Conservation (phyloP, 2,329 filamentous ascomycete genomes). For the Alternaria panax region DNA sequence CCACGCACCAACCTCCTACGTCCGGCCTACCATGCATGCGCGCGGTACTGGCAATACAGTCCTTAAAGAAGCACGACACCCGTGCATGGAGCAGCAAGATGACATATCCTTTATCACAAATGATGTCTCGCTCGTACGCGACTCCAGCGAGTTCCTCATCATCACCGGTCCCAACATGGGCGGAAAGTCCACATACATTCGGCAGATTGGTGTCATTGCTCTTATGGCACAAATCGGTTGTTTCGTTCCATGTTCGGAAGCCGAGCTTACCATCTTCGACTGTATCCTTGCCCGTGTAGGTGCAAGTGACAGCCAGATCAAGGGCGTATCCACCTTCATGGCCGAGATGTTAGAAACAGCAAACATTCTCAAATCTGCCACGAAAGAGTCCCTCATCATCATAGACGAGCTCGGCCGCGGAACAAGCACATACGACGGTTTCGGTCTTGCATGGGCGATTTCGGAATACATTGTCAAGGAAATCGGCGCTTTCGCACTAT, state of each 20-base stretch:
- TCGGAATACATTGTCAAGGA: constrained; percentile 96
- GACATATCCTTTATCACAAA: constrained; percentile 99
- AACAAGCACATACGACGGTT: constrained; percentile 97
- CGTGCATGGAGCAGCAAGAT: constrained; percentile 98
- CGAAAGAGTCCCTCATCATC: constrained; percentile 93
- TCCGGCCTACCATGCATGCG: constrained; percentile 86
- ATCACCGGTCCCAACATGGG: constrained; percentile 99
- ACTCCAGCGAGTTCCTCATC: constrained; percentile 87
- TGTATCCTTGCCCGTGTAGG: constrained; percentile 95
- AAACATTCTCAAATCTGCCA: constrained; percentile 97
- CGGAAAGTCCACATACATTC: constrained; percentile 97
- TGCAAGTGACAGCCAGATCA: constrained; percentile 94
- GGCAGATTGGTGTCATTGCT: constrained; percentile 94
- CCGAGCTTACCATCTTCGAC: constrained; percentile 95
- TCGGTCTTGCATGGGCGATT: constrained; percentile 98
- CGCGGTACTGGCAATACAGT: constrained; percentile 88
- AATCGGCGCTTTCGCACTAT: constrained; percentile 92
- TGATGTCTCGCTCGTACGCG: constrained; percentile 81
- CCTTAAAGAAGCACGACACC: constrained; percentile 91
- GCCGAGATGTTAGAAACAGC: constrained; percentile 99
- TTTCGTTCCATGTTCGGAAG: constrained; percentile 90
- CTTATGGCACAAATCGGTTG: constrained; percentile 97
- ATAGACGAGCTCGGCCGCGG: constrained; percentile 97
- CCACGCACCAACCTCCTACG: constrained; percentile 90
- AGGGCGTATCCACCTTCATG: constrained; percentile 99